Base-by-base conservation (phyloP, 257 asterid genomes). In the Primulina tabacum region DNA sequence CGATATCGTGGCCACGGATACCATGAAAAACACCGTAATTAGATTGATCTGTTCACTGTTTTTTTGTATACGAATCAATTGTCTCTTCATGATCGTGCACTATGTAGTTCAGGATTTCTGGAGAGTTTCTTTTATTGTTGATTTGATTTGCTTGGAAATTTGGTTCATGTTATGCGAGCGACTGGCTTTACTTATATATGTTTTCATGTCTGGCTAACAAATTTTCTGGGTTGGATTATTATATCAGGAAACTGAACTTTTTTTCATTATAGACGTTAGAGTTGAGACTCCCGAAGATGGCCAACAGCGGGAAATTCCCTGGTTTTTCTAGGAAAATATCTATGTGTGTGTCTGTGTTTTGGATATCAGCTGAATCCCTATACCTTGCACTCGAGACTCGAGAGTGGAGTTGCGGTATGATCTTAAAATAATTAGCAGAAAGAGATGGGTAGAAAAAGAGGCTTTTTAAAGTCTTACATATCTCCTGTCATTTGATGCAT, bases 1-100 rank as follows among this genome's bases (percentile, higher is more conserved):
- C 40, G 79, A 77, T 62, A 79, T 94, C 74, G 97, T 94, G 81
- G 97, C 99, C 70, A 94, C 99, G 20, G 99, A 94, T 80, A 91
- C 97, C 69, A 88, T 94, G 84, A 94, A 91, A 71, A 94, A 94
- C 82, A 94, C 97, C 20, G 99, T 94, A 77, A 71, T 4, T 37
- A 4, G 0, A 34, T 60, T 3, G 14, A 38, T 11, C 2, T 38
- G 3, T 16, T 32, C 18, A 21, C n/a, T 50, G 14, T 8, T 37
- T 1, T 47, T 8, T 58, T 14, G n/a, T 10, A 3, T 10, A 7
- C 29, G 4, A 21, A 16, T 55, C 26, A 14, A 8, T 10, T 64
- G 9, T 20, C 5, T 14, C 8, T 58, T 10, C 7, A 38, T 65
- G 6, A 8, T 34, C 10, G 24, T 4, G 2, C 2, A 32, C 52